Evolutionary conservation across 768 basidiomycete species (phyloP), one percentile per base, ranked within the genome.

Genomic region (Leucogyrophana mollusca): DNA sequence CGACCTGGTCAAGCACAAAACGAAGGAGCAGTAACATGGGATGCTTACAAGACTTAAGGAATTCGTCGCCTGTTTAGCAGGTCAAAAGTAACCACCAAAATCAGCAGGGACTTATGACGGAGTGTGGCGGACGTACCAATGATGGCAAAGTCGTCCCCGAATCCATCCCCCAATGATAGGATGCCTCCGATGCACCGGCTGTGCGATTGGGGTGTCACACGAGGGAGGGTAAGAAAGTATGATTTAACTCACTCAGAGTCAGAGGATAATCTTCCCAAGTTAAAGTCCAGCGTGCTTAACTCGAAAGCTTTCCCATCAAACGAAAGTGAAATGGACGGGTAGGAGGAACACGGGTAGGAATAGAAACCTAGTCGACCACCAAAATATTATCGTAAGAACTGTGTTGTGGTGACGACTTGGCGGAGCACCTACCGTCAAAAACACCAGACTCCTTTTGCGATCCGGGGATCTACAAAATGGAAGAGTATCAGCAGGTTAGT

Each of bases 21-120:
- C 3, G 16, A 34, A 7, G 27, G 7, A 30, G 6, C 27, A 13
- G 13, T 6, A 30, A 30, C 17, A 30, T 6, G 7, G 30, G 21
- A 17, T 21, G 68, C 79, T 58, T 49, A 81, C 85, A 87, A 9
- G 79, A 82, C 66, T 86, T 87, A 37, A 85, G 57, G 56, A 87
- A 85, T 53, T 73, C 76, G 58, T 77, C 82, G 1, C 80, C 77
- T 77, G 49, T 18, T 37, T 22, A 45, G 8, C 9, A 9, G 9
- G 53, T 58, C 3, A 36, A 63, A 48, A 17, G 55, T 53, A 9
- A 40, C 47, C 4, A 57, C 11, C 34, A 33, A 13, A 36, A 43
- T 38, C 25, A 27, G 14, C 37, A 9, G 22, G 30, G n/a, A 27
- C 3, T 4, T 42, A 10, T 34, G 2, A 17, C 8, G n/a, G 13